Conservation (phyloP, 305 asterid genomes). For the Solanum hybrid region DNA sequence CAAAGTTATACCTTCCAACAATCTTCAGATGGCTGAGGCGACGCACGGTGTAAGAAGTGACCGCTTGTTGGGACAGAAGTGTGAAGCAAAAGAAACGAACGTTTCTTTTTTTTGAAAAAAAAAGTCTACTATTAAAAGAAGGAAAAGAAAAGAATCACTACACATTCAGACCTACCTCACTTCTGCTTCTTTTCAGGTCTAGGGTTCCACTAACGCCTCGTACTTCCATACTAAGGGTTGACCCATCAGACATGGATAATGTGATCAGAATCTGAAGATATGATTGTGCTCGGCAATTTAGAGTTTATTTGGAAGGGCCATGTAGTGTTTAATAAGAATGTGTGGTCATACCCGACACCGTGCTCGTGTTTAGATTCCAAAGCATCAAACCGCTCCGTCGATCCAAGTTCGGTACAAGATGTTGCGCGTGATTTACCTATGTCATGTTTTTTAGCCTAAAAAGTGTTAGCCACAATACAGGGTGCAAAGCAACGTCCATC, state of each 20-base stretch:
- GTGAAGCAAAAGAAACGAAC: neutral
- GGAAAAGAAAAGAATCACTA: neutral
- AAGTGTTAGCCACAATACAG: neutral
- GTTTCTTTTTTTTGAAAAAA: neutral
- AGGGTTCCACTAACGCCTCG: neutral
- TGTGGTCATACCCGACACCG: neutral
- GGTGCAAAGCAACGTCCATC: neutral
- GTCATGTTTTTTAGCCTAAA: neutral
- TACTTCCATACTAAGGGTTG: neutral
- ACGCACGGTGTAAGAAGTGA: neutral
- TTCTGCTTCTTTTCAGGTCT: neutral
- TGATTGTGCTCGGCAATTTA: neutral
- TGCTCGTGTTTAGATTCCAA: neutral
- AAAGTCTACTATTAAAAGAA: neutral
- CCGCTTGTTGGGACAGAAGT: neutral
- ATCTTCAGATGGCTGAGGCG: neutral
- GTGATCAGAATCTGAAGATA: neutral
- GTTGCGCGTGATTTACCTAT: neutral
- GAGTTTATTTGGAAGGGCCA: neutral
- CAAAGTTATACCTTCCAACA: neutral
- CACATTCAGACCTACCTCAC: neutral
- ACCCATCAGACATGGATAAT: neutral
- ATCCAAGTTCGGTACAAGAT: neutral
- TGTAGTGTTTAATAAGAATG: neutral
- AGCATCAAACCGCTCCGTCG: neutral